Percentiles rank a stretch among this genome's conserved stretches.
phyloP scores from a whole-genome alignment of 2,329 filamentous ascomycete species.

The Aspergillus amoenus region DNA sequence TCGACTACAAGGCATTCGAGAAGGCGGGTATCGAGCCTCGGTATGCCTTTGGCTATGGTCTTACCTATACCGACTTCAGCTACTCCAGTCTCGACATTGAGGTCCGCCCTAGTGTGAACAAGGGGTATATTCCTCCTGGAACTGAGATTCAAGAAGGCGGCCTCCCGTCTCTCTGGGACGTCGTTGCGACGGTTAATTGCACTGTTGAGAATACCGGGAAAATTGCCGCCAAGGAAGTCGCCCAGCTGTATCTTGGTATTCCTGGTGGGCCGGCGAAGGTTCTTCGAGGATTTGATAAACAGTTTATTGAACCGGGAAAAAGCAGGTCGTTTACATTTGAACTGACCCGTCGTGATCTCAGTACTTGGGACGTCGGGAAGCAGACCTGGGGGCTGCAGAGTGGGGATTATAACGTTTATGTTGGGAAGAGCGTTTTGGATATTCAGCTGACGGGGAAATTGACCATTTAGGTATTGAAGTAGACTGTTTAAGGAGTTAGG shows the following conservation, averaged over 20 bases:
- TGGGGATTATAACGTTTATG: not conserved
- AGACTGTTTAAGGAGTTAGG: no score
- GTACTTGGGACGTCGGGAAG: not conserved
- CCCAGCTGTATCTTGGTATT: conserved; percentile 57
- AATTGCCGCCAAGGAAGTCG: conserved; percentile 49
- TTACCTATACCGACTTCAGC: conserved; percentile 47
- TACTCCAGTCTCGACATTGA: conserved; percentile 46
- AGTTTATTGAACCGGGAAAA: not conserved
- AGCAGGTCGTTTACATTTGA: not conserved
- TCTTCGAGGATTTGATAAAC: not conserved
- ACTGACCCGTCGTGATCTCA: not conserved
- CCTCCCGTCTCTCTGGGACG: not conserved
- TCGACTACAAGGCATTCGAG: conserved; percentile 14
- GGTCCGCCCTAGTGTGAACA: no score
- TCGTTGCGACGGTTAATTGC: not conserved
- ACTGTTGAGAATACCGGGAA: conserved; percentile 38
- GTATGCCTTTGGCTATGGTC: conserved; percentile 10
- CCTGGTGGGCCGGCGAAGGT: not conserved
- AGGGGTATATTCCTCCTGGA: no score
- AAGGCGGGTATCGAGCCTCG: conserved; percentile 4
- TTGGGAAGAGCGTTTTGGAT: not conserved
- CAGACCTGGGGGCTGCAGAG: not conserved
- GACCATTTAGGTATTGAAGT: no score
- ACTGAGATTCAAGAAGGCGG: no score
- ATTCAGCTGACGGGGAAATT: not conserved